Evolutionary conservation across 2,329 filamentous ascomycete genomes (phyloP), one percentile per base, ranked within the genome.

Genomic region (Venturiaceae sp.): DNA sequence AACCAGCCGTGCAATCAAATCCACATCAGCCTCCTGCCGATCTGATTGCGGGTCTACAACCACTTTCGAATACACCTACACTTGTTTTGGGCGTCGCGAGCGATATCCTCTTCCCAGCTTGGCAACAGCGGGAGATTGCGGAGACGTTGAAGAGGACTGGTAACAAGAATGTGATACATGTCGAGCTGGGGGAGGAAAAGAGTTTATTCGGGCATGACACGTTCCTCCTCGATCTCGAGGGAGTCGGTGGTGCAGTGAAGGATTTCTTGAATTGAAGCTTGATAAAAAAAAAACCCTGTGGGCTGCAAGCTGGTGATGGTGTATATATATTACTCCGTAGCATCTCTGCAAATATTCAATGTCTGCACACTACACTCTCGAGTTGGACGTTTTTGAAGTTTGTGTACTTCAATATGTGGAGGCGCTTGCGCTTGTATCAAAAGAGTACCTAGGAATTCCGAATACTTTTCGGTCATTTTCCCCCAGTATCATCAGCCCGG

Each of bases 171-270:
- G 92, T 99, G 0, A 86, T 85, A 47, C 91, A 99, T 72, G 82
- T 94, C 14, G 94, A 99, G 75, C 76, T 99, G 54, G 94, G 92
- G 34, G 90, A 97, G 75, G 91, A 97, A 74, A 83, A 94, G 72
- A 96, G 91, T 66, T 74, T 95, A 66, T 99, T 99, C 70, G 94
- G 94, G 0, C 94, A 99, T 68, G 94, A 99, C 69, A 97, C 92
- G 0, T 99, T 99, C 70, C 73, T 99, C 67, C 75, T 99, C 46
- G 94, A 99, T 73, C 74, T 97, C 59, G 85, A 96, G 74, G 88
- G 96, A 65, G 90, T 99, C 54, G 94, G 94, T 3, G 91, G 90
- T 0, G 88, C 85, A 54, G 76, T 99, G 52, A 85, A 84, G 66
- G 81, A 81, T 65, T 99, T 99, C 71, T 71, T 99, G 64, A 23